phyloP scores from a whole-genome alignment of 768 basidiomycete genomes.

The Lactarius sp. region DNA sequence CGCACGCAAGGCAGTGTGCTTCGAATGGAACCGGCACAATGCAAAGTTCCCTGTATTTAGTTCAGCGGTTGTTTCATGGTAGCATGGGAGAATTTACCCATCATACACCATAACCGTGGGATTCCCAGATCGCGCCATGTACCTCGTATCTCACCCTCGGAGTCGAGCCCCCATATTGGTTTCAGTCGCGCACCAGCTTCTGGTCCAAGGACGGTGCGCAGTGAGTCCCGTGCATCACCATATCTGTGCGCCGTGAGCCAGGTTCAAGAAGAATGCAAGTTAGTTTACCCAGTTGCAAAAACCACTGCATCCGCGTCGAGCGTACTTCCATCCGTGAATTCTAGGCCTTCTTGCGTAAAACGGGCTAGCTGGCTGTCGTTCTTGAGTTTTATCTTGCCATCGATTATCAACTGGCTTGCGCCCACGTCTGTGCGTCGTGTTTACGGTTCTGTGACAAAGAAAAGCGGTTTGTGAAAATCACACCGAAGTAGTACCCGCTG shows the following conservation, averaged over 20 bases:
- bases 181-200: conserved; percentile 43
- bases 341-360: conserved; percentile 38
- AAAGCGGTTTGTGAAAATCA: conserved; percentile 8
- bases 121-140: conserved; percentile 48
- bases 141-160: conserved; percentile 57
- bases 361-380: conserved; percentile 39
- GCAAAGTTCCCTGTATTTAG: conserved; percentile 48
- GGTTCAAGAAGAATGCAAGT: not conserved
- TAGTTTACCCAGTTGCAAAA: conserved; percentile 44
- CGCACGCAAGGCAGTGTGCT: conserved; percentile 60
- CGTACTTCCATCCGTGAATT: conserved; percentile 40
- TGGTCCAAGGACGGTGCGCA: conserved; percentile 44
- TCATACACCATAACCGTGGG: conserved; percentile 52
- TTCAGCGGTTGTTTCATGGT: not conserved
- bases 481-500: conserved; percentile 67
- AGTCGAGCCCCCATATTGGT: conserved; percentile 60
- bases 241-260: conserved; percentile 33
- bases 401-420: conserved; percentile 40
- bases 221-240: conserved; percentile 39
- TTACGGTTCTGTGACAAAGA: not conserved
- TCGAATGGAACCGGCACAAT: conserved; percentile 61
- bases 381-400: conserved; percentile 47
- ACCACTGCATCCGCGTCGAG: conserved; percentile 47
- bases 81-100: conserved; percentile 39
- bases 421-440: conserved; percentile 34